phyloP scores from a whole-genome alignment of 352 stramenopile genomes.

The Globisporangium apiculatum region DNA sequence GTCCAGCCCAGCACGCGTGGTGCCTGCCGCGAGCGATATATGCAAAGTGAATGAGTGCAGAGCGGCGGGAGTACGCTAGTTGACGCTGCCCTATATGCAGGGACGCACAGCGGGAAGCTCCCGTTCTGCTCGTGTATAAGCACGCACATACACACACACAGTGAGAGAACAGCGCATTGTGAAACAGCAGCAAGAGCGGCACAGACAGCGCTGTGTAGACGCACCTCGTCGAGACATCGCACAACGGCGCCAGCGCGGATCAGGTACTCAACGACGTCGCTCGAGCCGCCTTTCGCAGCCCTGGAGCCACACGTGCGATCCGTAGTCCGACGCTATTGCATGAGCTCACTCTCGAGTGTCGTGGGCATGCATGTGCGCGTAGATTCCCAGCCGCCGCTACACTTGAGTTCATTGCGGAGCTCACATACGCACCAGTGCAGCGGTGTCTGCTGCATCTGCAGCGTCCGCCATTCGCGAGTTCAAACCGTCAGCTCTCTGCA shows the following conservation, averaged over 20 bases:
- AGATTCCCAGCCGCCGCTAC: no score
- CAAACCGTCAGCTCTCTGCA: no score
- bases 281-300: conserved; percentile 56
- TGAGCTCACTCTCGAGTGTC: no score
- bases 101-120: conserved; percentile 58
- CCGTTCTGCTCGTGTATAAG: conserved; percentile 30
- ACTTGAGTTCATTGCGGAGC: no score
- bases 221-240: conserved; percentile 43
- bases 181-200: no score
- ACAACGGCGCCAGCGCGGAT: conserved; percentile 39
- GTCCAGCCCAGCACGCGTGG: conserved; percentile 57
- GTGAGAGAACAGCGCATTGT: no score
- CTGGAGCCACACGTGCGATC: conserved; percentile 12
- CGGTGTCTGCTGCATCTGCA: conserved; percentile 50
- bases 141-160: background rate
- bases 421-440: conserved; percentile 43
- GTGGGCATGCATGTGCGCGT: no score
- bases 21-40: conserved; percentile 24
- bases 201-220: background rate
- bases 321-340: no score
- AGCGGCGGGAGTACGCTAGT: no score
- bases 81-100: no score
- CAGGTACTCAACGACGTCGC: conserved; percentile 46
- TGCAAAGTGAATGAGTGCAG: background rate
- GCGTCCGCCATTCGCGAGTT: no score